Conservation (phyloP, 1,139 yeast genomes). For the Meyerozyma carpophila region DNA sequence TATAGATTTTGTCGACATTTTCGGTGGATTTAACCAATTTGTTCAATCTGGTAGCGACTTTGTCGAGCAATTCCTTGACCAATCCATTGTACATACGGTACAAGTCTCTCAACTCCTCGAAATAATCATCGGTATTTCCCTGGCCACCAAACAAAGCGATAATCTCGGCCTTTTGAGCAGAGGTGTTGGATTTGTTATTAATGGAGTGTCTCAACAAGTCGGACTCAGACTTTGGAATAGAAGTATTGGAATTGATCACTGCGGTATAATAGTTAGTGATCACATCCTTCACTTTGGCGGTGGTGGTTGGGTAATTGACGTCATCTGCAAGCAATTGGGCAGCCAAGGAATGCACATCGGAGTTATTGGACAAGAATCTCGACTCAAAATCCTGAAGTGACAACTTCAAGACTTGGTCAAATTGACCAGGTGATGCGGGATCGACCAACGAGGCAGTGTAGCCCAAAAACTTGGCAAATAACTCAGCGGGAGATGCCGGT, state of each 20-base stretch:
- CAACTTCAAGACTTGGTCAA: conserved; percentile 62
- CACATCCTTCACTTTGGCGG: conserved; percentile 64
- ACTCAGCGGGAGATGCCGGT: conserved; percentile 84
- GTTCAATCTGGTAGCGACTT: conserved; percentile 65
- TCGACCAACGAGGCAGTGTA: conserved; percentile 60
- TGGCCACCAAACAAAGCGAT: conserved; percentile 97
- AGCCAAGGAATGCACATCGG: conserved; percentile 88
- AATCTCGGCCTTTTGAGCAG: conserved; percentile 43
- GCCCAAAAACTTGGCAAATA: conserved; percentile 79
- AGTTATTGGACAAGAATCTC: conserved; percentile 59
- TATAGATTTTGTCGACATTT: conserved; percentile 80
- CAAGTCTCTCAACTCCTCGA: conserved; percentile 89
- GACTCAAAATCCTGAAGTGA: conserved; percentile 80
- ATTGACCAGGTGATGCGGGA: conserved; percentile 44
- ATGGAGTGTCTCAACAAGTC: conserved; percentile 47
- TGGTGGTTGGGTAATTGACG: conserved; percentile 52
- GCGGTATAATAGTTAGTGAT: conserved; percentile 67
- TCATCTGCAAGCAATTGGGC: conserved; percentile 51
- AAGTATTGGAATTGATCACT: conserved; percentile 41
- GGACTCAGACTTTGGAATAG: conserved; percentile 28
- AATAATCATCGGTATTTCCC: conserved; percentile 96
- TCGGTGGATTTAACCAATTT: conserved; percentile 65
- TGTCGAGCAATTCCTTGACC: conserved; percentile 62
- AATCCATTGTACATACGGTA: conserved; percentile 73
- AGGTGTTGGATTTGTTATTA: conserved; percentile 18